phyloP scores from a whole-genome alignment of 129 eudicot species.

The Dittrichia graveolens region DNA sequence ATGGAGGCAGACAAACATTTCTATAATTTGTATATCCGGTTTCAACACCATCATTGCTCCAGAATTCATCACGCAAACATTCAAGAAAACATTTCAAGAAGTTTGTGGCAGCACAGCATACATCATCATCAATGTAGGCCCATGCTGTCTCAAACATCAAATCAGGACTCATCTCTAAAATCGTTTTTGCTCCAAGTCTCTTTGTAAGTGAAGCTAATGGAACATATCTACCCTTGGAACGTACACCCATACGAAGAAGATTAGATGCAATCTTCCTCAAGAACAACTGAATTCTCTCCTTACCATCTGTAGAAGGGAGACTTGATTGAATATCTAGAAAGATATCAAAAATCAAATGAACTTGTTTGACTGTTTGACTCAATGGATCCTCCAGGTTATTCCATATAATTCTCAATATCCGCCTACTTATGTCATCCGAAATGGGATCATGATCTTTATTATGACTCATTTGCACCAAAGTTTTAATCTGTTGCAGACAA shows the following conservation, averaged over 20 bases:
- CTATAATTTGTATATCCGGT: constrained; percentile 64
- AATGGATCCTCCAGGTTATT: constrained; percentile 92
- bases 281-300: constrained; percentile 54
- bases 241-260: constrained; percentile 85
- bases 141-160: constrained; percentile 66
- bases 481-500: constrained; percentile 93
- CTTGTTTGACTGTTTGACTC: constrained; percentile 98
- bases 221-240: constrained; percentile 95
- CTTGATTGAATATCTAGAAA: constrained; percentile 77
- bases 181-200: constrained; percentile 79
- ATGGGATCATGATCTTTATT: constrained; percentile 38
- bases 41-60: constrained; percentile 88
- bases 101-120: constrained; percentile 86
- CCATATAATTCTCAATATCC: constrained; percentile 85
- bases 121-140: constrained; percentile 93
- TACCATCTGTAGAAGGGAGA: constrained; percentile 58
- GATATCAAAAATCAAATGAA: constrained; percentile 94
- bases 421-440: constrained; percentile 67
- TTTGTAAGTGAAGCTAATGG: constrained; percentile 86
- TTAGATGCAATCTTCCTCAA: constrained; percentile 61
- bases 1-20: constrained; percentile 66
- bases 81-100: constrained; percentile 93
- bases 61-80: constrained; percentile 82
- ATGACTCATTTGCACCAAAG: constrained; percentile 51
- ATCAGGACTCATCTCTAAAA: constrained; percentile 72